A percentile compares a stretch with the other conserved stretches of the same genome.
Conservation (phyloP, 805 yeast species). For the Saturnispora bothae region DNA sequence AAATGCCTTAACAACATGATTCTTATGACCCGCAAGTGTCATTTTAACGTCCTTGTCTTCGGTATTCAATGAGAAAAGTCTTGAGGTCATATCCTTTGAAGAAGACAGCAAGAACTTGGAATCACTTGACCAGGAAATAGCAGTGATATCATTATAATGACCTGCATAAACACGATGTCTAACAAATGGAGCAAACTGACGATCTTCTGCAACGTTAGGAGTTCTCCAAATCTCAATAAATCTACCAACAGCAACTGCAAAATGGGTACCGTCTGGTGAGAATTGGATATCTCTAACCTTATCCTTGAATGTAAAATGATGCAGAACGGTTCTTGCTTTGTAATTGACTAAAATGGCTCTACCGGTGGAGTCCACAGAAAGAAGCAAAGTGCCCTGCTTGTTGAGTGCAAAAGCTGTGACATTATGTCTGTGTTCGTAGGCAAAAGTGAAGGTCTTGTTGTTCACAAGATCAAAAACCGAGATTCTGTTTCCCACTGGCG, state of each 20-base stretch:
- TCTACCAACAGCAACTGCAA: conserved; percentile 78
- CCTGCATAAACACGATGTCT: conserved; percentile 88
- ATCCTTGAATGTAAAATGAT: conserved; percentile 89
- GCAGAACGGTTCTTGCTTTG: conserved; percentile 70
- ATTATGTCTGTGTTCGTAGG: conserved; percentile 86
- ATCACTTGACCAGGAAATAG: conserved; percentile 83
- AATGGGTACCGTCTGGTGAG: conserved; percentile 78
- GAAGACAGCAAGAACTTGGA: conserved; percentile 80
- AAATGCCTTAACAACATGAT: conserved; percentile 77
- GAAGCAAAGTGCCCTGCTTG: conserved; percentile 64
- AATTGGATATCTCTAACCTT: conserved; percentile 65
- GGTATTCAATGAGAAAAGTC: conserved; percentile 66
- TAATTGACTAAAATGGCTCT: conserved; percentile 87
- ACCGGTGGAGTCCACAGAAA: conserved; percentile 85
- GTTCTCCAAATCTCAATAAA: conserved; percentile 91
- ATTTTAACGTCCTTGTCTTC: conserved; percentile 69
- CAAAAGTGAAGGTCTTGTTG: conserved; percentile 79
- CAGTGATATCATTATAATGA: conserved; percentile 71
- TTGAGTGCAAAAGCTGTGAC: conserved; percentile 73
- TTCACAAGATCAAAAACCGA: conserved; percentile 78
- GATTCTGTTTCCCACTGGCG: conserved; percentile 93
- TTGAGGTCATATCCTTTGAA: conserved; percentile 82
- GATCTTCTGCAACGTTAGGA: conserved; percentile 67
- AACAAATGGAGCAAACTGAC: conserved; percentile 94
- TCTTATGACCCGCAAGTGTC: conserved; percentile 88